Evolutionary conservation across 2,329 filamentous ascomycete species (phyloP), one percentile per base, ranked within the genome.

Genomic region (Diplodia mutila): DNA sequence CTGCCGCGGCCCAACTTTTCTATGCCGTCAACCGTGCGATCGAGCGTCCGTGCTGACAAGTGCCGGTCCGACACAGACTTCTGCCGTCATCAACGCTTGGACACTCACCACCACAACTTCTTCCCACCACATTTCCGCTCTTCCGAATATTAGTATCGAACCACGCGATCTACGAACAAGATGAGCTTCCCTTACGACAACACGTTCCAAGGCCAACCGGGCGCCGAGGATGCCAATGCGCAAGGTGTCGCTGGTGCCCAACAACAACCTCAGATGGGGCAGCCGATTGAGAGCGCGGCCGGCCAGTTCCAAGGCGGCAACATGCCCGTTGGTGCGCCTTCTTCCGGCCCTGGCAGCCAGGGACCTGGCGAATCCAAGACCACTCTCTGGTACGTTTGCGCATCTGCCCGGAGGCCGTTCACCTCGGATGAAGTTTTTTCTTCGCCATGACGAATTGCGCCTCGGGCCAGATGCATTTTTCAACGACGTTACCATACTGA

Each of bases 111-210:
- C 29, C 29, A 51, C 65, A 46, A 66, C 64, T 51, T 61, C 55
- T 57, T 67, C 48, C 39, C 57, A 32, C 57, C 29, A 67, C 65
- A 42, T 67, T 67, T 53, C 49, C 48, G 54, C 65, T 37, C 65
- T 61, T 67, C 51, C 57, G 66, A 67, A 29, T 64, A 67, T 67
- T 34, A 18, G 57, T 67, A 67, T 54, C 51, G 49, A 27, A 53
- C n/a, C 29, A 32, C 52, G 42, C 67, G 32, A 57, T 21, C 27
- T 54, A 37, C 55, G 52, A 67, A 69, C 77, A 85, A 72, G 68
- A 90, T 90, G 89, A 89, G 87, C 77, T 90, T 89, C 82, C 85
- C 86, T 70, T 87, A 87, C 78, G 89, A 87, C 79, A 87, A 90
- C 74, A 82, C 85, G 71, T 89, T 87, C 78, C 86, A 85, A 75